Evolutionary conservation across 108 stramenopile species (phyloP).

Genomic region (Nitzschia sp.): DNA sequence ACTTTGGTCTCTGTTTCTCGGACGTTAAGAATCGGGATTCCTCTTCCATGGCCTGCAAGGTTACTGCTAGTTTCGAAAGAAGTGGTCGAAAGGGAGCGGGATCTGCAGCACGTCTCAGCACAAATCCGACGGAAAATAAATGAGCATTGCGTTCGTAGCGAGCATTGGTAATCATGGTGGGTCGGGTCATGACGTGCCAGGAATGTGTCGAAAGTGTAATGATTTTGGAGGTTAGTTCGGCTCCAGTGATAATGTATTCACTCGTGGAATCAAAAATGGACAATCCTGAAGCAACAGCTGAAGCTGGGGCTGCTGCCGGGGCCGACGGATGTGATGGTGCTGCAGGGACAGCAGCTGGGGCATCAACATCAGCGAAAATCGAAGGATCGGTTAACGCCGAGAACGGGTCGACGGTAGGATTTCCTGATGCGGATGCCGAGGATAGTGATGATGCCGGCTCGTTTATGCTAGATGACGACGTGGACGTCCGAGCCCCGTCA

Average conservation of each 20-base stretch:
- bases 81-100: constrained; percentile 72
- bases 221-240: constrained; percentile 74
- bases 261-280: constrained; percentile 80
- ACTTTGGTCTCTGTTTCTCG: constrained; percentile 36
- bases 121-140: constrained; percentile 81
- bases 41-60: constrained; percentile 72
- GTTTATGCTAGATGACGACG: background rate
- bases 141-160: constrained; percentile 81
- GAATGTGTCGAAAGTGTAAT: constrained; percentile 75
- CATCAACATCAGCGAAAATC: background rate
- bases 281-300: constrained; percentile 8
- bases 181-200: constrained; percentile 79
- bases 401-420: constrained; percentile 7
- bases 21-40: constrained; percentile 69
- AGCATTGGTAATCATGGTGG: constrained; percentile 63
- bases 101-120: constrained; percentile 68
- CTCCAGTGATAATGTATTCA: constrained; percentile 87
- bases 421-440: background rate
- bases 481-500: background rate
- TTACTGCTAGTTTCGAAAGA: constrained; percentile 66
- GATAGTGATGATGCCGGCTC: background rate
- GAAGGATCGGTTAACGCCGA: background rate
- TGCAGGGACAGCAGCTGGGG: background rate
- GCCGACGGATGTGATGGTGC: too few species aligned
- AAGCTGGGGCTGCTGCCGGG: constrained; percentile 10